Evolutionary conservation across 2,329 filamentous ascomycete species (phyloP).

Genomic region (Zopfia rhizophila): DNA sequence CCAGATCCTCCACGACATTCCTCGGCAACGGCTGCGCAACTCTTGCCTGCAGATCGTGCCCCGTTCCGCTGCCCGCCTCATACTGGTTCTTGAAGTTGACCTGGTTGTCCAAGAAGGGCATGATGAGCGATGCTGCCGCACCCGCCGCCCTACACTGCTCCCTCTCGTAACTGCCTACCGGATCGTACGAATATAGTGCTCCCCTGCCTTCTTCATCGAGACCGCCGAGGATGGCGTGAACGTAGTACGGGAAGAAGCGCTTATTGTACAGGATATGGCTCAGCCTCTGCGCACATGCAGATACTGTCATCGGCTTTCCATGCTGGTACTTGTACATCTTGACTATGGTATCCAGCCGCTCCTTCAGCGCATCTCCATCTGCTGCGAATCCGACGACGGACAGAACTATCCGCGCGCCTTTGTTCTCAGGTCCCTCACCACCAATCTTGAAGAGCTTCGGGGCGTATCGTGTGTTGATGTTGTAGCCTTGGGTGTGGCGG

Average conservation of each 20-base stretch:
- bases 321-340: constrained; percentile 99
- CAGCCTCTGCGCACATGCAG: constrained; percentile 92
- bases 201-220: constrained; percentile 95
- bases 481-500: constrained; percentile 91
- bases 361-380: constrained; percentile 92
- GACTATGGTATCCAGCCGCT: constrained; percentile 91
- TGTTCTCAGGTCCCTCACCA: constrained; percentile 85
- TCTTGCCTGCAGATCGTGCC: constrained; percentile 80
- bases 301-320: constrained; percentile 93
- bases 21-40: constrained; percentile 74
- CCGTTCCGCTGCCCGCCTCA: constrained; percentile 83
- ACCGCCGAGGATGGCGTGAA: constrained; percentile 91
- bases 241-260: constrained; percentile 99
- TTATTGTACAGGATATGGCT: constrained; percentile 97
- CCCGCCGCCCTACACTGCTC: constrained; percentile 96
- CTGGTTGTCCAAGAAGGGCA: constrained; percentile 99
- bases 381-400: constrained; percentile 96
- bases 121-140: constrained; percentile 92
- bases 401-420: constrained; percentile 85
- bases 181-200: constrained; percentile 96
- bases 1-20: constrained; percentile 82
- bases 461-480: constrained; percentile 95
- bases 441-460: constrained; percentile 99
- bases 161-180: constrained; percentile 95
- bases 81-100: constrained; percentile 99